Base-by-base conservation (phyloP, 2,329 filamentous ascomycete species). In the Epichloe glyceriae region DNA sequence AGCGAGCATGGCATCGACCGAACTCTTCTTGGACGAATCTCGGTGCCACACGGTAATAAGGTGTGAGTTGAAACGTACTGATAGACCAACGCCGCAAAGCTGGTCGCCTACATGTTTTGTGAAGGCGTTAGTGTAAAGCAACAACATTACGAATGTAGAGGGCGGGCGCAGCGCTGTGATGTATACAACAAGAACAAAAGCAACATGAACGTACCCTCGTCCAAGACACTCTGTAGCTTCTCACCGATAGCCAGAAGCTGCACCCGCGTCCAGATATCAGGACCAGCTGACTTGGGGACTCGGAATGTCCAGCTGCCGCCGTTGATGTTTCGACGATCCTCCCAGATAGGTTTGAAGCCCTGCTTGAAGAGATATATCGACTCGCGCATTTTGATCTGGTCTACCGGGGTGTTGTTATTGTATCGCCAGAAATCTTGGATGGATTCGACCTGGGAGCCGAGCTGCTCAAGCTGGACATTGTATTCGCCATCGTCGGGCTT, bases 41-140 rank as follows among this genome's bases (percentile, higher is more conserved):
- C 93, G 87, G 70, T 95, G 93, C 91, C 91, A 97, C 62, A 97
- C 80, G 59, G 86, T 86, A 64, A 96, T 85, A 58, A 95, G 80
- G 64, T 91, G 83, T 33, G 83, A 85, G 70, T 90, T 95, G 76
- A 93, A 94, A 60, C 90, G 84, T 52, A 91, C 86, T 1, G 86
- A 89, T 56, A 93, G 82, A 41, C 86, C 88, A 45, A 96, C 83
- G 47, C 91, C 91, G 64, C 90, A 93, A 59, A 97, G 85, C 64
- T 95, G 88, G 64, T 88, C 85, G 53, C 81, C 87, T 88, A 4
- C 30, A 30, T 10, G 61, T 52, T 37, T 37, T 1, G 26, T 40
- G 22, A 19, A 43, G 17, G 17, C 33, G 26, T 43, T 19, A 30
- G 38, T 12, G 39, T 30, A 0, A 30, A 5, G 8, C 12, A 45